Evolutionary conservation across 2,329 filamentous ascomycete genomes (phyloP), one percentile per base, ranked within the genome.

Genomic region (Helotiales sp.): DNA sequence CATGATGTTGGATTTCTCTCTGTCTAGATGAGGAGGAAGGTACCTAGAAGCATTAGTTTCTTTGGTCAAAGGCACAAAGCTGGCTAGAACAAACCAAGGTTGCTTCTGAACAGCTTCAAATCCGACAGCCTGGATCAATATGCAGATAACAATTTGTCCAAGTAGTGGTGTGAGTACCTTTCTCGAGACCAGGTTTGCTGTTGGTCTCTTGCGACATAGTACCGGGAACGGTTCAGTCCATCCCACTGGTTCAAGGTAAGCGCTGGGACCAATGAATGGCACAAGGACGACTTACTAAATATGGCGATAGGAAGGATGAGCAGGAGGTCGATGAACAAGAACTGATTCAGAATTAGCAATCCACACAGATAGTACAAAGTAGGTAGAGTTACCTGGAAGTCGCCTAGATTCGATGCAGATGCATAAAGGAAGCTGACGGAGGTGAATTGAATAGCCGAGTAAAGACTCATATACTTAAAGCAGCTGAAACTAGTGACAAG

Each of bases 391-490:
- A 85, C 83, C 74, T 98, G 95, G 71, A 99, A 98, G 73, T 99
- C 95, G 50, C 95, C 96, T 5, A 99, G 79, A 71, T 99, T 99
- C 8, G 91, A 96, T 10, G 90, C 96, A 7, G 87, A 92, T 6
- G 92, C 90, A 73, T 99, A 99, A 15, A 99, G 81, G 71, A 99
- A 97, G 80, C 90, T 96, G 69, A 99, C 96, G 0, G 91, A 91
- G 7, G 91, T 96, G 77, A 99, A 99, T 73, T 99, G 95, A 64
- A 99, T 99, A n/a, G 95, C 93, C 2, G 93, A 98, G 78, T 99
- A 99, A 64, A 99, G 76, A 67, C 90, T 96, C 96, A 99, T 99
- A 76, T 96, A 99, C 78, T 98, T 99, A 82, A 99, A 99, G 77
- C 95, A 99, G 77, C 91, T 96, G 77, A 99, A 99, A 74, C 92